Evolutionary conservation across 2,329 filamentous ascomycete species (phyloP).

Genomic region (Fusarium sp.): DNA sequence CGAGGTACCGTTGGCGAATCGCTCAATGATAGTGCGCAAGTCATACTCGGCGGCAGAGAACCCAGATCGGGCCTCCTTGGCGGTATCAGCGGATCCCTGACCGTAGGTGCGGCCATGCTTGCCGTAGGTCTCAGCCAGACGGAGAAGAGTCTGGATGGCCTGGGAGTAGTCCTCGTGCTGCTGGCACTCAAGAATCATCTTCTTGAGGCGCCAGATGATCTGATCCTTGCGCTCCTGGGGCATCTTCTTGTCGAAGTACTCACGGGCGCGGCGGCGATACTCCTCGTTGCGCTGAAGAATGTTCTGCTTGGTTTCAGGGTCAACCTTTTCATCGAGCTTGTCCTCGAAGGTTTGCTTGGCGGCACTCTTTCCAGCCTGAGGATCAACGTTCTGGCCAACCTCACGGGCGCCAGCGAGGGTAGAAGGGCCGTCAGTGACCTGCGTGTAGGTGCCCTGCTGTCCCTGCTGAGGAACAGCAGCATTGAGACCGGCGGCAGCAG

Average conservation of each 20-base stretch:
- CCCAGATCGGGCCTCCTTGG: constrained; percentile 74
- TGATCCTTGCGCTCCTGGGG: constrained; percentile 92
- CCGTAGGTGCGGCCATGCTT: constrained; percentile 73
- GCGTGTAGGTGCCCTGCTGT: constrained; percentile 44
- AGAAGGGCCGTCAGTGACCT: constrained; percentile 59
- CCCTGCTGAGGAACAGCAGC: constrained; percentile 54
- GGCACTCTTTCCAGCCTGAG: constrained; percentile 46
- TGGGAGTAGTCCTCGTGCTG: constrained; percentile 91
- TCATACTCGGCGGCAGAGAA: constrained; percentile 78
- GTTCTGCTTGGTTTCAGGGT: constrained; percentile 68
- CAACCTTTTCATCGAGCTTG: constrained; percentile 67
- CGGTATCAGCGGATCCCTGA: constrained; percentile 69
- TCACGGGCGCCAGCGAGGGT: constrained; percentile 40
- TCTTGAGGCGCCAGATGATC: constrained; percentile 89
- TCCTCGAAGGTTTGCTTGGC: constrained; percentile 59
- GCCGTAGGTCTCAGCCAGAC: constrained; percentile 84
- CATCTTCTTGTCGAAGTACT: constrained; percentile 86
- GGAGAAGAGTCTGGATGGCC: constrained; percentile 87
- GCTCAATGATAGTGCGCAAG: constrained; percentile 82
- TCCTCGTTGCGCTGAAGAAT: constrained; percentile 54
- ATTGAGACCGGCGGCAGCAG: constrained; percentile 64
- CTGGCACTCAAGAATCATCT: constrained; percentile 97
- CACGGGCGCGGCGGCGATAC: constrained; percentile 61
- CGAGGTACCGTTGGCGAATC: constrained; percentile 94
- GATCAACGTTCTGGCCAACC: constrained; percentile 53